phyloP scores from a whole-genome alignment of 352 stramenopile species.

The Phytophthora pisi region DNA sequence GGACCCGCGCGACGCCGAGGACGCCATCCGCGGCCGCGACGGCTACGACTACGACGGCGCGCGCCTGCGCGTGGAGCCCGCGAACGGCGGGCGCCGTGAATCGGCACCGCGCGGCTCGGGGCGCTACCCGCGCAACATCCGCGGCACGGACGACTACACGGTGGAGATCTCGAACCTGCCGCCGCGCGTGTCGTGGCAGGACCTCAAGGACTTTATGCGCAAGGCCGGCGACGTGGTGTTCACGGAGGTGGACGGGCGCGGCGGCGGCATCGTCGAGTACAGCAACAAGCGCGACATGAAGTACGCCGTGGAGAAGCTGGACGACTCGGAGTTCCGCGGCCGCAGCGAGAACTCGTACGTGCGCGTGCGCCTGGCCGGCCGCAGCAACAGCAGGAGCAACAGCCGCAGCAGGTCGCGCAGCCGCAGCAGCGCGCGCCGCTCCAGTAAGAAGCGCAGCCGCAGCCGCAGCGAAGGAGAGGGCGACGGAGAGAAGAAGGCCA shows the following conservation, averaged over 20 bases:
- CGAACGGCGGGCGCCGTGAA: conserved; percentile 45
- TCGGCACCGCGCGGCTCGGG: conserved; percentile 20
- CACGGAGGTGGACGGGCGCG: conserved; percentile 71
- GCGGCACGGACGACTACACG: conserved; percentile 57
- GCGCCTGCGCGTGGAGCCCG: conserved; percentile 60
- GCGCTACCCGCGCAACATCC: conserved; percentile 52
- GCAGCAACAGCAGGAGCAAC: conserved; percentile 44
- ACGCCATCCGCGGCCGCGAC: conserved; percentile 59
- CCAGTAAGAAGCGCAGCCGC: conserved; percentile 42
- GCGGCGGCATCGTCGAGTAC: conserved; percentile 72
- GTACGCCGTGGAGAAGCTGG: conserved; percentile 67
- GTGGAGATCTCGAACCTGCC: conserved; percentile 67
- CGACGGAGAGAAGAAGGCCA: conserved; percentile 40
- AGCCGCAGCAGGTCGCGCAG: conserved; percentile 51
- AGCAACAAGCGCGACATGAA: conserved; percentile 75
- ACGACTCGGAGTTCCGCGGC: conserved; percentile 64
- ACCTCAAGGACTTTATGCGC: conserved; percentile 78
- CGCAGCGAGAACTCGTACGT: conserved; percentile 59
- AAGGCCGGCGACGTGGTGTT: conserved; percentile 71
- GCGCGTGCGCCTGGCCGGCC: conserved; percentile 40
- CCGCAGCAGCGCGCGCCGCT: conserved; percentile 42
- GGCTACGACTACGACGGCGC: conserved; percentile 67
- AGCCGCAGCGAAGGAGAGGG: conserved; percentile 41
- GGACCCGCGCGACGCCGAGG: conserved; percentile 66
- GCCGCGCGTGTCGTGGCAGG: conserved; percentile 59